A percentile compares a stretch with the other conserved stretches of the same genome.
phyloP scores from a whole-genome alignment of 2,329 filamentous ascomycete genomes.

The Tolypocladium endophyticum region DNA sequence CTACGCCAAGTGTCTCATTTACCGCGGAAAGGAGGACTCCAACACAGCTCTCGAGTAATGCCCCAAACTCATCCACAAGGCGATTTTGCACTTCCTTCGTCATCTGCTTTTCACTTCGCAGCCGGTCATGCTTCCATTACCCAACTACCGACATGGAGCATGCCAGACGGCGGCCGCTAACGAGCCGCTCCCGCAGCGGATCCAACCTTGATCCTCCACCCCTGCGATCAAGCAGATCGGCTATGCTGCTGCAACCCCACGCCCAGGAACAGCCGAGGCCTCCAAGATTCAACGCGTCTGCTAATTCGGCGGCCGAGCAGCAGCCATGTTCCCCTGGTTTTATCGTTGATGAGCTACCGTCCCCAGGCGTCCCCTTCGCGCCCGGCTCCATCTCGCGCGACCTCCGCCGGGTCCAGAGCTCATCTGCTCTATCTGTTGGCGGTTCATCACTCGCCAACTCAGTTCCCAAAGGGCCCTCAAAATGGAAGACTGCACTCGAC shows the following conservation, averaged over 20 bases:
- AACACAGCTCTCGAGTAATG: neutral
- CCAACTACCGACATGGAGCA: neutral
- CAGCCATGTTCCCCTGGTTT: neutral
- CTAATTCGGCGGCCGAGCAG: neutral
- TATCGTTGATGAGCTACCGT: neutral
- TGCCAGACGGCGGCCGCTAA: neutral
- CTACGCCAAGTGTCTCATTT: neutral
- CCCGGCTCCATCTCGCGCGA: neutral
- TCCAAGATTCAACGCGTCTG: neutral
- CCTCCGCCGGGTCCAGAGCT: slow-evolving; percentile 20
- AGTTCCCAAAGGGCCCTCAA: slow-evolving; percentile 10
- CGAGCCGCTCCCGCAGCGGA: neutral
- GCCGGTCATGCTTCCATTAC: neutral
- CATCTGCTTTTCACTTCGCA: neutral
- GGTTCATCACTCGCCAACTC: neutral
- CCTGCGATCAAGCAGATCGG: slow-evolving; percentile 8
- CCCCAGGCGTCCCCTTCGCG: neutral
- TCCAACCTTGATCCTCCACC: neutral
- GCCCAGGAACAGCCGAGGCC: neutral
- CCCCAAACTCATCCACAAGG: neutral
- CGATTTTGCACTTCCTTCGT: neutral
- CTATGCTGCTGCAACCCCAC: slow-evolving; percentile 2
- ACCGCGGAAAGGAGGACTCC: neutral
- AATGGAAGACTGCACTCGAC: slow-evolving; percentile 37
- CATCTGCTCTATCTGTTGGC: slow-evolving; percentile 15